Conservation (phyloP, 768 basidiomycete species). For the Suillus decipiens region DNA sequence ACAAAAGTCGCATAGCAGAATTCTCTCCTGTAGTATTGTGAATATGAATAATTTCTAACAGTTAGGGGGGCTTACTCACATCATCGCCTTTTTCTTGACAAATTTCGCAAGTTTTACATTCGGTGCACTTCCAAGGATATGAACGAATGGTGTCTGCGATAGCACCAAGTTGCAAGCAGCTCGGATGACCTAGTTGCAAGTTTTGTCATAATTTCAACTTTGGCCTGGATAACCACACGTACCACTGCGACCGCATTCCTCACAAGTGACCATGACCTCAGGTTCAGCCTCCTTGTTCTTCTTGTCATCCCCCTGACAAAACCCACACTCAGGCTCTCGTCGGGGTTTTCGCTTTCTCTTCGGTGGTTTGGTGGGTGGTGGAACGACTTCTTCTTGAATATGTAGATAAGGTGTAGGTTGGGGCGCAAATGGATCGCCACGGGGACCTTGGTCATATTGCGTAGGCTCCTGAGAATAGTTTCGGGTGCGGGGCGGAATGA, state of each 20-base stretch:
- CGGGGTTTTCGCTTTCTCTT: constrained; percentile 47
- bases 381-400: constrained; percentile 45
- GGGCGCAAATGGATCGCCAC: constrained; percentile 83
- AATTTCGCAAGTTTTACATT: constrained; percentile 91
- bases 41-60: constrained; percentile 14
- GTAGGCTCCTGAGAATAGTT: constrained; percentile 36
- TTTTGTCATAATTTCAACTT: constrained; percentile 8
- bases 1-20: constrained; percentile 92
- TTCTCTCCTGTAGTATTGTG: constrained; percentile 55
- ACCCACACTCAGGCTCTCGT: constrained; percentile 72
- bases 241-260: constrained; percentile 85
- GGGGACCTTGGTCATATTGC: constrained; percentile 73
- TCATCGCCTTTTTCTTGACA: constrained; percentile 86
- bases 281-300: constrained; percentile 56
- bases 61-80: constrained; percentile 50
- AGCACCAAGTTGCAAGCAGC: constrained; percentile 69
- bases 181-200: constrained; percentile 69
- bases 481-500: constrained; percentile 17
- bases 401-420: constrained; percentile 56
- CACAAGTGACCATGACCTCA: constrained; percentile 78
- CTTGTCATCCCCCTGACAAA: constrained; percentile 69
- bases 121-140: constrained; percentile 86
- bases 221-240: constrained; percentile 24
- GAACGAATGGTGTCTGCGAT: constrained; percentile 61
- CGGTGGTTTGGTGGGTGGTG: constrained; percentile 43